Evolutionary conservation across 805 yeast genomes (phyloP).

Genomic region (Wickerhamomyces rabaulensis): DNA sequence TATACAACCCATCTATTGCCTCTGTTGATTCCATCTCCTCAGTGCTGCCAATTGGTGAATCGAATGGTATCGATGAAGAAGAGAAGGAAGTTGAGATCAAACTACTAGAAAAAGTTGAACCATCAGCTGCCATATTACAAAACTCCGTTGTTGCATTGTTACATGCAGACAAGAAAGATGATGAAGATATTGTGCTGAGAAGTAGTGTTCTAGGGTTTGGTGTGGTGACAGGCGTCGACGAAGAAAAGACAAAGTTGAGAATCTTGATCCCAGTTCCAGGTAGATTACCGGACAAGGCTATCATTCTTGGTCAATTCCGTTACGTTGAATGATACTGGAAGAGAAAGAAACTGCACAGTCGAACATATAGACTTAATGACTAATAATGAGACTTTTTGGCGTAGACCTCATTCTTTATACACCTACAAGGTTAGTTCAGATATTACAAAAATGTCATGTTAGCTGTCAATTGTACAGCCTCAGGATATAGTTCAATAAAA

Average conservation of each 20-base stretch:
- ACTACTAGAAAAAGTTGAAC: slow-evolving; percentile 32
- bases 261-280: slow-evolving; percentile 87
- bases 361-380: background rate
- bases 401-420: background rate
- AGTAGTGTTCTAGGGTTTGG: slow-evolving; percentile 76
- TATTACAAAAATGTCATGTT: too few species aligned
- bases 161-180: slow-evolving; percentile 42
- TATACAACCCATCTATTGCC: slow-evolving; percentile 47
- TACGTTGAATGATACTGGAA: slow-evolving; percentile 58
- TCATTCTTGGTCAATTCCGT: slow-evolving; percentile 72
- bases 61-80: slow-evolving; percentile 22
- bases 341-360: too few species aligned
- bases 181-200: slow-evolving; percentile 41
- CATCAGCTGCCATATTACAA: slow-evolving; percentile 52
- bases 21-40: slow-evolving; percentile 15
- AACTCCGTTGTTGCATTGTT: slow-evolving; percentile 71
- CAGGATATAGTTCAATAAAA: background rate
- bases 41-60: slow-evolving; percentile 23
- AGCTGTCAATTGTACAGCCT: background rate
- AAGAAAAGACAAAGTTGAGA: slow-evolving; percentile 59
- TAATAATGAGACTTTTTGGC: background rate
- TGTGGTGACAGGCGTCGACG: slow-evolving; percentile 56
- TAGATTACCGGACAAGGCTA: slow-evolving; percentile 66
- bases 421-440: background rate
- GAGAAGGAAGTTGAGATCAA: slow-evolving; percentile 23